Conservation (phyloP, 192 early-diverging fungal genomes). For the Coemansia sp. region DNA sequence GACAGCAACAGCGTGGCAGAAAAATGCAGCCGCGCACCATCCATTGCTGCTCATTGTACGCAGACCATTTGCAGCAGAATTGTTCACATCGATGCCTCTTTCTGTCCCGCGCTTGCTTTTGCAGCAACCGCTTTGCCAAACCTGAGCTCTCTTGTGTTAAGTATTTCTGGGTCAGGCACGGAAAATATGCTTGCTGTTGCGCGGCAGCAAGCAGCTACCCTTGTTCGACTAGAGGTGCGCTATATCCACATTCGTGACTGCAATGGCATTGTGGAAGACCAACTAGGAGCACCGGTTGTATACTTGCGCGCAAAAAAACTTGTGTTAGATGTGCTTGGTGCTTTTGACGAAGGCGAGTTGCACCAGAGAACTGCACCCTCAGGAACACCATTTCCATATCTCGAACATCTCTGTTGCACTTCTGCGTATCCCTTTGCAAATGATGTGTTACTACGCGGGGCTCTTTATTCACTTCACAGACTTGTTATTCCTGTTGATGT, state of each 20-base stretch:
- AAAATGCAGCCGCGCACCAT: background rate
- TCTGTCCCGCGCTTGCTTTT: conserved; percentile 12
- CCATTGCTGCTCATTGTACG: background rate
- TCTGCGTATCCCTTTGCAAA: conserved; percentile 32
- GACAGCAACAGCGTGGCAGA: background rate
- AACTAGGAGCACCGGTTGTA: background rate
- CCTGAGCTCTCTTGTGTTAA: conserved; percentile 9
- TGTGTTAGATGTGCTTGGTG: conserved; percentile 21
- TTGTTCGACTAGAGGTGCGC: conserved; percentile 11
- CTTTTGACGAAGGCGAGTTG: conserved; percentile 9
- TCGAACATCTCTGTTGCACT: conserved; percentile 17
- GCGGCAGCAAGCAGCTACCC: conserved; percentile 17
- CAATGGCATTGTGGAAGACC: conserved; percentile 2
- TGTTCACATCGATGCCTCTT: background rate
- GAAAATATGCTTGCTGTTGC: conserved; percentile 4
- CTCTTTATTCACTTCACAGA: background rate
- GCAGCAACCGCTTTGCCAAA: background rate
- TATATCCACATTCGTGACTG: conserved; percentile 20
- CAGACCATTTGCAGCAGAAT: conserved; percentile 9
- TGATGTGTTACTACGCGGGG: conserved; percentile 14
- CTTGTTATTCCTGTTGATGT: conserved; percentile 18
- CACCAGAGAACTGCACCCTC: background rate
- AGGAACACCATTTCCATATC: conserved; percentile 16
- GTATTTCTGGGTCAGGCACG: conserved; percentile 4
- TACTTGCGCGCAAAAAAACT: conserved; percentile 11